Conservation (phyloP, 495 filamentous ascomycete species). For the Penicillium ochrochloron region DNA sequence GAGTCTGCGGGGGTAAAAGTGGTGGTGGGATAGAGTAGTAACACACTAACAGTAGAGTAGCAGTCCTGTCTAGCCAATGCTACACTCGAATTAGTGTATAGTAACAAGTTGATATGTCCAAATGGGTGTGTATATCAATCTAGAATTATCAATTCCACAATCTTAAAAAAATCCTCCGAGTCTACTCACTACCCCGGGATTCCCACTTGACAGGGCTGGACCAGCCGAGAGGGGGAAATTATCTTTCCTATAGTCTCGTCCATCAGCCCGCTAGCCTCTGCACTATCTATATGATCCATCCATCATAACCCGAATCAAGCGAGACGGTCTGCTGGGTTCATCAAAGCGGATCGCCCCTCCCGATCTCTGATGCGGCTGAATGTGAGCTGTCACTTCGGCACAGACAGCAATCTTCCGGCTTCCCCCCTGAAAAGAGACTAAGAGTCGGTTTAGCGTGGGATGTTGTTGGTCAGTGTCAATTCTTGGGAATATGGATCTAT, state of each 20-base stretch:
- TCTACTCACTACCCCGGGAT: constrained; percentile 9
- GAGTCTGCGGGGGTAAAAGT: constrained; percentile 14
- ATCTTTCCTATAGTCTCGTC: constrained; percentile 17
- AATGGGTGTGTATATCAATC: not conserved
- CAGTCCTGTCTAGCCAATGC: not conserved
- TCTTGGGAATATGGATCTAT: not conserved
- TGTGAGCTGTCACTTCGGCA: constrained; percentile 31
- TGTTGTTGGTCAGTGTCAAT: not conserved
- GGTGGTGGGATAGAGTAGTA: not conserved
- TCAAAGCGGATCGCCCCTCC: constrained; percentile 19
- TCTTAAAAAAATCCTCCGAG: not conserved
- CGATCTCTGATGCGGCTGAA: constrained; percentile 26
- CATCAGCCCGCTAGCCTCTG: constrained; percentile 20
- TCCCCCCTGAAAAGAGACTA: constrained; percentile 15
- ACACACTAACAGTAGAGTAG: not conserved
- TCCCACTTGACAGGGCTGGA: constrained; percentile 10
- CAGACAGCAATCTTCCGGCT: constrained; percentile 17
- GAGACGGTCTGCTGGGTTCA: constrained; percentile 6
- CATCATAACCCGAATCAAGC: not conserved
- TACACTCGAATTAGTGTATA: not conserved
- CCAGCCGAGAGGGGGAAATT: not conserved
- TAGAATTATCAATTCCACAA: not conserved
- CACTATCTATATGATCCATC: constrained; percentile 36
- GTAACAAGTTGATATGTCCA: not conserved
- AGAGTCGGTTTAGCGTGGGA: not conserved